Evolutionary conservation across 129 eudicot species (phyloP).

Genomic region (Oenanthe sinensis): DNA sequence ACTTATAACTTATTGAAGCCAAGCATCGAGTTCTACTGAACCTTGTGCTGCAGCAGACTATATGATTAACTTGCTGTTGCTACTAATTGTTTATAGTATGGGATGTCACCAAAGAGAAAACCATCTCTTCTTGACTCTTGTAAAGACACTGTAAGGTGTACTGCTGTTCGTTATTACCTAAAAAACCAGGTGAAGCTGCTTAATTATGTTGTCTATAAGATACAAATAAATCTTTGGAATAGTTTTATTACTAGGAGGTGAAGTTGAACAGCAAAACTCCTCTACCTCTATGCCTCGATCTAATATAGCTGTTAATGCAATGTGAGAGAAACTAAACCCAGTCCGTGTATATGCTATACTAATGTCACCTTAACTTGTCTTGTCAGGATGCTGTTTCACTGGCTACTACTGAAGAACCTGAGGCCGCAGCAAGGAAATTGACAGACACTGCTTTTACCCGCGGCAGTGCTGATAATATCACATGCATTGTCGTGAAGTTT

Average conservation of each 20-base stretch:
- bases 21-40: not conserved
- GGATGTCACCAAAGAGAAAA: not conserved
- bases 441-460: constrained; percentile 77
- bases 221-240: not conserved
- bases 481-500: constrained; percentile 76
- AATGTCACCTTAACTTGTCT: not conserved
- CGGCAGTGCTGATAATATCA: constrained; percentile 81
- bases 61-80: not conserved
- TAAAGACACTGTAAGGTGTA: not conserved
- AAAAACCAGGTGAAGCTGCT: not conserved
- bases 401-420: constrained; percentile 67
- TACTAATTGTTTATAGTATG: not conserved
- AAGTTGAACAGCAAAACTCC: not conserved
- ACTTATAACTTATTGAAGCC: not conserved
- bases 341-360: not conserved
- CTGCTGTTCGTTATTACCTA: not conserved
- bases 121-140: not conserved
- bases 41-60: not conserved
- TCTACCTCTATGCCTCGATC: not conserved
- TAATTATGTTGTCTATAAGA: not conserved
- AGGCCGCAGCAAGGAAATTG: constrained; percentile 69
- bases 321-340: not conserved
- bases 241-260: not conserved
- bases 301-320: not conserved
- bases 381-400: constrained; percentile 77